Evolutionary conservation across 176 grass and related monocot species (phyloP).

Genomic region (Cymbopogon citratus): DNA sequence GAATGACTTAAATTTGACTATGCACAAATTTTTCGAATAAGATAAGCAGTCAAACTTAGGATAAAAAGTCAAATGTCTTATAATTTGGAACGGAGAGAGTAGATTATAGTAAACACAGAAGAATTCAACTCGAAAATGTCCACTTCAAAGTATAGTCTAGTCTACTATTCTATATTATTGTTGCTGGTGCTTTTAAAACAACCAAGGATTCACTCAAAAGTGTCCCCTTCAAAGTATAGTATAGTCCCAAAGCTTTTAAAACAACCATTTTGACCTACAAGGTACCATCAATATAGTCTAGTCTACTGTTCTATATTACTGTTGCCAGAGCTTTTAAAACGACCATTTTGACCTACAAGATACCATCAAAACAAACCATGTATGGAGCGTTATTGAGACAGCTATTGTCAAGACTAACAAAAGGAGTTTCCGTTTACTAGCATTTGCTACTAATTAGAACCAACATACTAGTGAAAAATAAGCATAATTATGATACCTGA

Average conservation of each 20-base stretch:
- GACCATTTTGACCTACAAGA: not conserved
- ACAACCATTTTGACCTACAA: no score
- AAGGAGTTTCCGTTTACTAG: not conserved
- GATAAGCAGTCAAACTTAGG: no score
- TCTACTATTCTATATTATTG: not conserved
- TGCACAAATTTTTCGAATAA: no score
- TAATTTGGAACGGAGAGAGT: no score
- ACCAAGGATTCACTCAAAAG: no score
- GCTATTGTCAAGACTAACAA: not conserved
- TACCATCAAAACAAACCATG: conserved; percentile 6
- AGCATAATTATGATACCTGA: conserved; percentile 54
- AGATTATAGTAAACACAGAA: not conserved
- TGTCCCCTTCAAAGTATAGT: no score
- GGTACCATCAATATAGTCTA: no score
- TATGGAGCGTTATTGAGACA: not conserved
- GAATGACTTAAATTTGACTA: no score
- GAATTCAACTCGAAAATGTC: not conserved
- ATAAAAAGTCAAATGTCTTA: no score
- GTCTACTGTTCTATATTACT: not conserved
- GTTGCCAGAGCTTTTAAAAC: not conserved
- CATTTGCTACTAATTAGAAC: conserved; percentile 2
- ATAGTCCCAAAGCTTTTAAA: no score
- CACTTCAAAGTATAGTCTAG: not conserved
- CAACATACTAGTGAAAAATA: not conserved
- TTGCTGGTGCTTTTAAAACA: not conserved